Conservation (phyloP, 257 asterid species). For the Capsicum pubescens region DNA sequence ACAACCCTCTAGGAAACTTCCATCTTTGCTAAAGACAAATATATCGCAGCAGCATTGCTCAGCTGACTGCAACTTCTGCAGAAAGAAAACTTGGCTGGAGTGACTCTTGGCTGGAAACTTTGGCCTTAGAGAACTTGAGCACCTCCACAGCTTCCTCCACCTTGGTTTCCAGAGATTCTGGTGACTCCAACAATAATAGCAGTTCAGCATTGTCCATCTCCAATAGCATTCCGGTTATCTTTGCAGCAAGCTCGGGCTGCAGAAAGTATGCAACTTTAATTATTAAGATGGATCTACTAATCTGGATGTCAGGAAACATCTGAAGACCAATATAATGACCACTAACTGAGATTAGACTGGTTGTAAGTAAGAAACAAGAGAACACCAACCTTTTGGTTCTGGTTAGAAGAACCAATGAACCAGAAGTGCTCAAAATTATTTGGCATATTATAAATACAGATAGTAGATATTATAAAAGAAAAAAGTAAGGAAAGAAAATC, state of each 20-base stretch:
- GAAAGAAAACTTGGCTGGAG: conserved; percentile 56
- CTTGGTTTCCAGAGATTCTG: conserved; percentile 65
- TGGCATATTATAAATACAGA: not conserved
- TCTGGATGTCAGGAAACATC: not conserved
- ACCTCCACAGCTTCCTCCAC: conserved; percentile 86
- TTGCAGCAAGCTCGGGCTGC: conserved; percentile 76
- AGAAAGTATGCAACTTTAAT: not conserved
- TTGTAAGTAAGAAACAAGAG: not conserved
- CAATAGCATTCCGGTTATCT: conserved; percentile 92
- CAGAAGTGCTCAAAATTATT: not conserved
- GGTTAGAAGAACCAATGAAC: not conserved
- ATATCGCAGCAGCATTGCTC: conserved; percentile 27
- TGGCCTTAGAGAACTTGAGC: conserved; percentile 65
- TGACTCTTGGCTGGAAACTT: conserved; percentile 57
- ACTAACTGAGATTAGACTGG: not conserved
- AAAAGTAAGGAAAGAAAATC: conserved; percentile 18
- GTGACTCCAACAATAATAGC: conserved; percentile 70
- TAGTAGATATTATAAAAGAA: not conserved
- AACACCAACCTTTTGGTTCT: not conserved
- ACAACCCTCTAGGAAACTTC: not conserved
- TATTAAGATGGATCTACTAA: not conserved
- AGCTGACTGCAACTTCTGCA: conserved; percentile 71
- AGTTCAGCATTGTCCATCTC: conserved; percentile 93
- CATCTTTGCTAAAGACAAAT: conserved; percentile 15
- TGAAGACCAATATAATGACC: not conserved